Evolutionary conservation across 371 early-diverging fungal genomes (phyloP).

Genomic region (Rhizopus arrhizus): DNA sequence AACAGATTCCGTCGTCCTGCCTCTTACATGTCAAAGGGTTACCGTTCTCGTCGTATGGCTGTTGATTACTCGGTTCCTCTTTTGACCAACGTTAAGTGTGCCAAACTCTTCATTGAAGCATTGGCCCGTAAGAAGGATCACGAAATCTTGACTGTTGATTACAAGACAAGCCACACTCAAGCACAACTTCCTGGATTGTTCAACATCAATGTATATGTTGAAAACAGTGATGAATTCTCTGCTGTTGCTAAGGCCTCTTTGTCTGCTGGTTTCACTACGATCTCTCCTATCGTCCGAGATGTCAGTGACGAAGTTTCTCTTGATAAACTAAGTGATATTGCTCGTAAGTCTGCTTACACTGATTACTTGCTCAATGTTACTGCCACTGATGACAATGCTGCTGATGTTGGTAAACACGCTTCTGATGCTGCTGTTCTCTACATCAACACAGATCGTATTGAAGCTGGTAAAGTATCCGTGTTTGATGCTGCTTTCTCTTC

Average conservation of each 20-base stretch:
- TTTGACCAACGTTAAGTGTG: slow-evolving; percentile 97
- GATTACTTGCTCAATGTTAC: slow-evolving; percentile 80
- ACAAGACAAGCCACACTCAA: slow-evolving; percentile 82
- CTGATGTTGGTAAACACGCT: slow-evolving; percentile 32
- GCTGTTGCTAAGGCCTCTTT: slow-evolving; percentile 72
- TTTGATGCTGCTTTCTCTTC: slow-evolving; percentile 68
- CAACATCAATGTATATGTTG: slow-evolving; percentile 73
- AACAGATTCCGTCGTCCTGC: slow-evolving; percentile 96
- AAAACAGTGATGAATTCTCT: slow-evolving; percentile 59
- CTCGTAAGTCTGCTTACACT: slow-evolving; percentile 62
- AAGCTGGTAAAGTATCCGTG: slow-evolving; percentile 56
- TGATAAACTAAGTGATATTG: slow-evolving; percentile 55
- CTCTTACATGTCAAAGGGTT: slow-evolving; percentile 93
- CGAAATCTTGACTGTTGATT: slow-evolving; percentile 82
- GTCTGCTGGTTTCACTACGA: slow-evolving; percentile 84
- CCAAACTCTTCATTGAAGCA: slow-evolving; percentile 95
- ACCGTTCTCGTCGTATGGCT: slow-evolving; percentile 94
- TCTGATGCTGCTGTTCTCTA: slow-evolving; percentile 60
- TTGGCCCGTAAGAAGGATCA: slow-evolving; percentile 76
- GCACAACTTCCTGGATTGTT: slow-evolving; percentile 86
- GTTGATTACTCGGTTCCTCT: slow-evolving; percentile 94
- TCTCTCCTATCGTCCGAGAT: slow-evolving; percentile 61
- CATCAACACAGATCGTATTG: slow-evolving; percentile 57
- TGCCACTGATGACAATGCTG: slow-evolving; percentile 66
- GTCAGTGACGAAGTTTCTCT: slow-evolving; percentile 62